Evolutionary conservation across 1,284 basidiomycete species (phyloP), one percentile per base, ranked within the genome.

Genomic region (Cerioporus squamosus): DNA sequence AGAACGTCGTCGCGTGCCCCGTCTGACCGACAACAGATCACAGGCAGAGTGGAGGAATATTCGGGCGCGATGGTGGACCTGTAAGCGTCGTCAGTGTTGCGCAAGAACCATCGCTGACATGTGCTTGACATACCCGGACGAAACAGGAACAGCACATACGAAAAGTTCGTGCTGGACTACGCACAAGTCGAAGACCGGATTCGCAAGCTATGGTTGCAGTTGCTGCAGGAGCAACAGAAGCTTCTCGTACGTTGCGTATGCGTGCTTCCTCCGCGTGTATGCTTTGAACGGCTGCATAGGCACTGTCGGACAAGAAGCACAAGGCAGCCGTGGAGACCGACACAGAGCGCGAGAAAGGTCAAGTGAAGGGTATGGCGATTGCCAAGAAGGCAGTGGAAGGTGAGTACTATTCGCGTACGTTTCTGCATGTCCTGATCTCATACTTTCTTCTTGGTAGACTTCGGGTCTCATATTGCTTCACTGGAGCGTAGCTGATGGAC

Each of bases 331-430:
- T 48, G 7, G 64, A 63, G 6, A 59, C 47, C 24, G 69, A 72
- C 36, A 49, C 58, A 10, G 65, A 59, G 18, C 56, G 70, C 22
- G 70, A 71, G 61, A 62, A 62, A 33, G 69, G 67, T 0, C 69
- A 71, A 43, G 65, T 72, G 10, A 62, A 66, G 44, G 70, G 69
- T 0, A 68, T 72, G 69, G 69, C 69, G 3, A 64, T 66, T 3
- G 60, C 68, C 2, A 72, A 72, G 61, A 70, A 68, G 48, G 69
- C 70, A 3, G 66, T 70, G 3, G 67, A 67, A 63, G 70, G 70
- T 69, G n/a, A 33, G 65, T 48, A 18, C 44, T 18, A 18, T 9
- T n/a, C n/a, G 20, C 40, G n/a, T 18, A n/a, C 15, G 40, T 9
- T 6, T 9, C n/a, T 42, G n/a, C 2, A 42, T 18, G n/a, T 15